Percentiles rank a stretch among this genome's conserved stretches.
Evolutionary conservation across 2,329 filamentous ascomycete genomes (phyloP).

Genomic region (Xylaria sp.): DNA sequence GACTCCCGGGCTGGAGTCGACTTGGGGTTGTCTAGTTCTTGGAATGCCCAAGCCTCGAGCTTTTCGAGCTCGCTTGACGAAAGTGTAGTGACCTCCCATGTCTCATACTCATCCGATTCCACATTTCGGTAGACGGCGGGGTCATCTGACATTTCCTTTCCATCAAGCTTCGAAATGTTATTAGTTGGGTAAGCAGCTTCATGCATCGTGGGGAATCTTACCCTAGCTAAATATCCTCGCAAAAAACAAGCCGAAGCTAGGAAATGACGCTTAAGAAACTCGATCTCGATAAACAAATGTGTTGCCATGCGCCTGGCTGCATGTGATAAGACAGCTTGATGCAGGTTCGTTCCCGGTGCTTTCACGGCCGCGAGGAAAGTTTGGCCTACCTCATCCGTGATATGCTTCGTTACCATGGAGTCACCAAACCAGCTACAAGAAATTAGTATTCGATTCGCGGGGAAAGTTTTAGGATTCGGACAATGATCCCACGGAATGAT

Average conservation of each 20-base stretch:
- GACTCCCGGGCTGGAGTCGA: constrained; percentile 41
- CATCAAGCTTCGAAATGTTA: constrained; percentile 39
- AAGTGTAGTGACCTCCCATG: constrained; percentile 42
- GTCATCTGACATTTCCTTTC: constrained; percentile 41
- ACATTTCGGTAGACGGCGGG: constrained; percentile 34
- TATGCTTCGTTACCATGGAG: constrained; percentile 43
- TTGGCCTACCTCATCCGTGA: constrained; percentile 34
- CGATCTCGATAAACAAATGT: constrained; percentile 46
- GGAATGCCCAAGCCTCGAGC: constrained; percentile 45
- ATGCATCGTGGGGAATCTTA: constrained; percentile 34
- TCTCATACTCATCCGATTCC: constrained; percentile 18
- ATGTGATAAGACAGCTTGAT: constrained; percentile 40
- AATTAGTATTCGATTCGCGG: constrained; percentile 3
- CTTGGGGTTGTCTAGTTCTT: constrained; percentile 36
- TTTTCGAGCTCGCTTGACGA: constrained; percentile 37
- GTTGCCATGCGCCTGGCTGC: constrained; percentile 45
- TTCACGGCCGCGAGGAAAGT: constrained; percentile 42
- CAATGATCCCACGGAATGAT: background rate
- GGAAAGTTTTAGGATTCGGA: background rate
- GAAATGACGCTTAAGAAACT: constrained; percentile 47
- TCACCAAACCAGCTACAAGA: constrained; percentile 44
- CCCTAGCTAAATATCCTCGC: constrained; percentile 45
- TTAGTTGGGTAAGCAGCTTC: constrained; percentile 29
- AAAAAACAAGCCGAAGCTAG: constrained; percentile 44
- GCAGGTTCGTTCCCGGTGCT: constrained; percentile 37